A percentile compares a stretch with the other conserved stretches of the same genome.
Evolutionary conservation across 2,329 filamentous ascomycete genomes (phyloP).

Genomic region (Penicillium digitatum): DNA sequence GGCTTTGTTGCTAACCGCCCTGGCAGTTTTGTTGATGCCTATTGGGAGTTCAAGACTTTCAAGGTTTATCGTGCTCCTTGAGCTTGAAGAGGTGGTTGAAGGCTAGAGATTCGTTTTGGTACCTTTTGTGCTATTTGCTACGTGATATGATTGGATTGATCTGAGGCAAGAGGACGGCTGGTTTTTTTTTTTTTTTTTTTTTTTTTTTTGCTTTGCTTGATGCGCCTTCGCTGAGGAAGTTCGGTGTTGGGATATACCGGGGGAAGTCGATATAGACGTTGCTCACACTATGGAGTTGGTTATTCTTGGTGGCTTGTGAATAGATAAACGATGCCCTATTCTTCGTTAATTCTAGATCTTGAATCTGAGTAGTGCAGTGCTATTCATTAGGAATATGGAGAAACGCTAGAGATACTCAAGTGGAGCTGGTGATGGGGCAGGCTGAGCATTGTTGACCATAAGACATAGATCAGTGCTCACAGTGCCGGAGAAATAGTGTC

Average conservation of each 20-base stretch:
- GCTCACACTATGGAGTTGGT: not conserved
- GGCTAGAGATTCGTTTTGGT: not conserved
- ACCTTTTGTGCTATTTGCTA: not conserved
- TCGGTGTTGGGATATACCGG: not conserved
- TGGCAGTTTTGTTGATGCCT: conserved; percentile 55
- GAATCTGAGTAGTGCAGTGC: not conserved
- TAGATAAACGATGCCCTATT: not conserved
- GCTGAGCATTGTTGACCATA: not conserved
- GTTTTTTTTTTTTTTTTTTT: not conserved
- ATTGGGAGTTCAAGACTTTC: conserved; percentile 62
- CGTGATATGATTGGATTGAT: not conserved
- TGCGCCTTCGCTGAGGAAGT: not conserved
- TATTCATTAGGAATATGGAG: no score
- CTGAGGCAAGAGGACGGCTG: not conserved
- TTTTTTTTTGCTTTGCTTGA: not conserved
- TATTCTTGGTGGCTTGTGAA: no score
- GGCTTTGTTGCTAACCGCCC: conserved; percentile 58
- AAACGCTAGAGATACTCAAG: not conserved
- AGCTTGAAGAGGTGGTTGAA: not conserved
- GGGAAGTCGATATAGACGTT: not conserved
- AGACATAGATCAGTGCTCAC: not conserved
- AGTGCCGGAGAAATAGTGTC: not conserved
- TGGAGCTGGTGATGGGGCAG: not conserved
- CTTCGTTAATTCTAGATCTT: not conserved
- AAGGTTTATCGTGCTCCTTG: conserved; percentile 51